Conservation (phyloP, 1,139 yeast genomes). For the Saccharomyces hybrid region DNA sequence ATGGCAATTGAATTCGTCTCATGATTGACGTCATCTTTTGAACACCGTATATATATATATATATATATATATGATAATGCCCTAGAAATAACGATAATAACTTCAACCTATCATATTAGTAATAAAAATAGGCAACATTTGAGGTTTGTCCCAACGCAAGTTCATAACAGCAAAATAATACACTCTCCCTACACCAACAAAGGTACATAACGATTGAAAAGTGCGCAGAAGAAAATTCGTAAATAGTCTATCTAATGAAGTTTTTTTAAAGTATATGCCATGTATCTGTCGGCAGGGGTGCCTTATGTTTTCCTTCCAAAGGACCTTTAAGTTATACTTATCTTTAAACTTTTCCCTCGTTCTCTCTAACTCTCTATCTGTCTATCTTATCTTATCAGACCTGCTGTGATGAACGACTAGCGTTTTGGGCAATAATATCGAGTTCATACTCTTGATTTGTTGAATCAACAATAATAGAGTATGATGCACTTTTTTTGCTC, state of each 20-base stretch:
- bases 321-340: neutral
- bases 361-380: neutral
- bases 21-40: too few species aligned
- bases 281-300: neutral
- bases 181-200: too few species aligned
- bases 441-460: conserved; percentile 19
- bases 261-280: neutral
- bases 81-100: too few species aligned
- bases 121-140: too few species aligned
- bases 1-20: too few species aligned
- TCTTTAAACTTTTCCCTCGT: neutral
- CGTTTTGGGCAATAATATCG: conserved; percentile 8
- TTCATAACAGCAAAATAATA: too few species aligned
- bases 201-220: neutral
- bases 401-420: conserved; percentile 1
- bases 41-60: too few species aligned
- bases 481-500: conserved; percentile 5
- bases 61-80: too few species aligned
- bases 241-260: neutral
- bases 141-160: too few species aligned
- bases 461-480: conserved; percentile 12
- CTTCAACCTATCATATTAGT: too few species aligned
- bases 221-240: too few species aligned
- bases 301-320: neutral
- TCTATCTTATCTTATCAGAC: neutral